A percentile compares a stretch with the other conserved stretches of the same genome.
Conservation (phyloP, 176 grass and related monocot species). For the Saccharum officinarum region DNA sequence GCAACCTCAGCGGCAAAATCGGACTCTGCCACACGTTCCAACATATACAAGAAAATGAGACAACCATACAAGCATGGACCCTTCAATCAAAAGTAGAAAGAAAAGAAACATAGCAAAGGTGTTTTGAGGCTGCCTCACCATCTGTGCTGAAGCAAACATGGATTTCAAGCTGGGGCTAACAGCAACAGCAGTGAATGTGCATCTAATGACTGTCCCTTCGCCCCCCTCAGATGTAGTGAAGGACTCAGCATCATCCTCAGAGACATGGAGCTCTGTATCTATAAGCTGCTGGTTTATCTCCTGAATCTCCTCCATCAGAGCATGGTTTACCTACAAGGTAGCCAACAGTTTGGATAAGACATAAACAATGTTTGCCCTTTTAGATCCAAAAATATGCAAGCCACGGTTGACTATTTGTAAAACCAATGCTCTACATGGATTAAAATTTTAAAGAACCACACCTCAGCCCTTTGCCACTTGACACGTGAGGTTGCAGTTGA, state of each 20-base stretch:
- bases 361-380: neutral
- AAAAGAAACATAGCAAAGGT: neutral
- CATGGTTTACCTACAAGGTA: slow-evolving; percentile 68
- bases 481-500: slow-evolving; percentile 81
- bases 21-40: slow-evolving; percentile 65
- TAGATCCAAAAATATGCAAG: neutral
- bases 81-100: neutral
- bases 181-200: slow-evolving; percentile 81
- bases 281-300: slow-evolving; percentile 92
- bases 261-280: slow-evolving; percentile 82
- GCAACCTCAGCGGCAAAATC: slow-evolving; percentile 87
- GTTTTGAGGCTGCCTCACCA: slow-evolving; percentile 54
- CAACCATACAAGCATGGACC: neutral
- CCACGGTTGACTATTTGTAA: neutral
- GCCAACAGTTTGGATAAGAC: neutral
- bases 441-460: slow-evolving; percentile 38
- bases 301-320: slow-evolving; percentile 74
- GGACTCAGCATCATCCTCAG: slow-evolving; percentile 66
- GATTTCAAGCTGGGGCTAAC: slow-evolving; percentile 87
- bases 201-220: slow-evolving; percentile 87
- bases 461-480: slow-evolving; percentile 78
- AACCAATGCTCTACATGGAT: neutral
- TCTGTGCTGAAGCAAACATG: slow-evolving; percentile 80
- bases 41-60: slow-evolving; percentile 11
- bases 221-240: slow-evolving; percentile 54